These are phyloP conservation scores for Maudiozyma serrabonitensis DNA, from an alignment of 805 yeast species.

Conservation along the genomic window DNA sequence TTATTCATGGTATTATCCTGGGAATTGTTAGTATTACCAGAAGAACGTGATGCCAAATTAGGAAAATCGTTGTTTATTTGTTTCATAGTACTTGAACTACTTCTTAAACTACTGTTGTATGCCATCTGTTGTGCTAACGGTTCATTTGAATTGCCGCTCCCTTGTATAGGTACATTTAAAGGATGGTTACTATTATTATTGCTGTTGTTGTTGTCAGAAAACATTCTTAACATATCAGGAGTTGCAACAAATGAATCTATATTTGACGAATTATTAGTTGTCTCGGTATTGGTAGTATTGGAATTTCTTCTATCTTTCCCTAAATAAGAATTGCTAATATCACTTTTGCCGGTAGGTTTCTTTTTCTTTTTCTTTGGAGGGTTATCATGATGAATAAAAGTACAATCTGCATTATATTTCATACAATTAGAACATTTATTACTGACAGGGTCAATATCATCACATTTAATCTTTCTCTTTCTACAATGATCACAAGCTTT, in stretches of 20 bases:
- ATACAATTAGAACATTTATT: constrained; percentile 24
- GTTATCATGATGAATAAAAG: constrained; percentile 13
- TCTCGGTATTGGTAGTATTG: neutral
- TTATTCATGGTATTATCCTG: neutral
- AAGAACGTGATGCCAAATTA: neutral
- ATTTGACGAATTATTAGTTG: neutral
- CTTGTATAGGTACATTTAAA: no score
- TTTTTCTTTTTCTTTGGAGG: neutral
- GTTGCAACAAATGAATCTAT: neutral
- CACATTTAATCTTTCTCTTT: constrained; percentile 27
- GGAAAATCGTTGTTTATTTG: no score
- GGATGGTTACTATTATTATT: no score
- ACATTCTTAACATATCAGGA: neutral
- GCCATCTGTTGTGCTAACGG: neutral
- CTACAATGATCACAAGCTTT: constrained; percentile 29
- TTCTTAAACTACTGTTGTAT: neutral
- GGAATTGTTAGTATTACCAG: neutral
- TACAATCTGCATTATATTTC: constrained; percentile 18
- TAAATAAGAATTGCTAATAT: neutral
- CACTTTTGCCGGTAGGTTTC: neutral
- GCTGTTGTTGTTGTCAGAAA: neutral
- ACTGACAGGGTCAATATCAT: constrained; percentile 12
- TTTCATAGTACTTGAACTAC: neutral
- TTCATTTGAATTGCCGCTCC: neutral
- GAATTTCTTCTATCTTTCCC: neutral